phyloP scores from a whole-genome alignment of 2,329 filamentous ascomycete species.

The Scopulariopsis brevicaulis region DNA sequence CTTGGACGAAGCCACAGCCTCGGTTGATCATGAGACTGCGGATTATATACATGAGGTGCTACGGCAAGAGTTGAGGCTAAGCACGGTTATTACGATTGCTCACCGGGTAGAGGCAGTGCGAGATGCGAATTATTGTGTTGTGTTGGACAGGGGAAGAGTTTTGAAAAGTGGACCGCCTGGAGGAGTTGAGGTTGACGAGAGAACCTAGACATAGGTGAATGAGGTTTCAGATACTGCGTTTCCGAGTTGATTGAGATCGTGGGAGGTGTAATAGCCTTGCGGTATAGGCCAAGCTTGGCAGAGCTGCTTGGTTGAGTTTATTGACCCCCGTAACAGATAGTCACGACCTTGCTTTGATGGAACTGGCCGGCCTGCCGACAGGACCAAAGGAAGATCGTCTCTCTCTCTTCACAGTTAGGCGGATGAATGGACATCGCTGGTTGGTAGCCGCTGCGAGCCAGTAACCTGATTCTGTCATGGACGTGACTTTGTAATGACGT shows the following conservation, averaged over 20 bases:
- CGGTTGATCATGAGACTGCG: constrained; percentile 49
- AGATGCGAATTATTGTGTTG: constrained; percentile 42
- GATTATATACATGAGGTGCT: constrained; percentile 45
- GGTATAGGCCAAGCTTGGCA: neutral
- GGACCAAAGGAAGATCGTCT: neutral
- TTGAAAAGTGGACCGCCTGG: constrained; percentile 32
- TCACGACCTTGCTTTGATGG: neutral
- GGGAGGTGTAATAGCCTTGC: neutral
- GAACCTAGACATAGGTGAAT: constrained; percentile 3
- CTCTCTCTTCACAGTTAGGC: neutral
- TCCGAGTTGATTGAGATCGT: neutral
- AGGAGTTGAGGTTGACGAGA: neutral
- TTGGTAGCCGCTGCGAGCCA: neutral
- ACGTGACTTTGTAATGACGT: neutral
- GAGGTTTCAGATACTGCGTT: neutral
- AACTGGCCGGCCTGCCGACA: neutral
- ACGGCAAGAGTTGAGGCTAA: constrained; percentile 38
- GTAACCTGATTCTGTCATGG: neutral
- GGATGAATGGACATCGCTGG: neutral
- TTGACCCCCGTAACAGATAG: neutral
- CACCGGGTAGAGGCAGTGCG: constrained; percentile 52
- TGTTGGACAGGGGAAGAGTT: constrained; percentile 39
- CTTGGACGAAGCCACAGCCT: constrained; percentile 54
- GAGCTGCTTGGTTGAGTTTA: neutral
- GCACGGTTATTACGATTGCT: constrained; percentile 56